Base-by-base conservation (phyloP, 495 filamentous ascomycete species). In the Tuber borchii region DNA sequence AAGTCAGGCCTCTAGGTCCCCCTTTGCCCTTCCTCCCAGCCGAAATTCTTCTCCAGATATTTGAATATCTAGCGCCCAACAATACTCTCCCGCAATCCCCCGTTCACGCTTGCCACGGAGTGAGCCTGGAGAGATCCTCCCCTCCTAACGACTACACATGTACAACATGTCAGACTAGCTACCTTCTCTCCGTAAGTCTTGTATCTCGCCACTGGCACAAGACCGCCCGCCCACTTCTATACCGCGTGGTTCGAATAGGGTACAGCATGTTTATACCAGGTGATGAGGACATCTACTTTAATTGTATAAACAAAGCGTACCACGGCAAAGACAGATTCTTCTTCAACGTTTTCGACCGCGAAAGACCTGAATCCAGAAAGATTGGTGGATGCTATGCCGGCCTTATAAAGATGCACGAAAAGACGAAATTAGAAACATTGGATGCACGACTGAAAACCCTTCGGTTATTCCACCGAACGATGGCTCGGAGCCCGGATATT, bases 261-360 rank as follows among this genome's bases (percentile, higher is more conserved):
- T 56, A 56, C 22, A 56, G 51, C 22, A 26, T 56, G 51, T 56
- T 56, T 9, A 56, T 26, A 26, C 51, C 51, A 10, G 51, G 51
- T 9, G 51, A 56, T 56, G 51, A 56, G n/a, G 51, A 56, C 22
- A 56, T 56, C 51, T 56, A 56, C 51, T 56, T 56, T n/a, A 26
- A 56, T 26, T 56, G 51, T 17, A 26, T 10, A 26, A 56, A 56
- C 51, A 56, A 56, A 56, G 22, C 8, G 10, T 14, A 12, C 51
- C 51, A 56, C 10, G n/a, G 51, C 10, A 56, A 9, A 56, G 51
- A 56, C n/a, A 56, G 51, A 14, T 56, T 56, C 12, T 56, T 56
- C 51, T 56, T 56, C 51, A 56, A 56, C n/a, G 51, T 56, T 26
- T 56, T 56, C 51, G 51, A 56, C n/a, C 51, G 51, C 51, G 51